Evolutionary conservation across 495 filamentous ascomycete species (phyloP).

Genomic region (Penicillium longicatenatum): DNA sequence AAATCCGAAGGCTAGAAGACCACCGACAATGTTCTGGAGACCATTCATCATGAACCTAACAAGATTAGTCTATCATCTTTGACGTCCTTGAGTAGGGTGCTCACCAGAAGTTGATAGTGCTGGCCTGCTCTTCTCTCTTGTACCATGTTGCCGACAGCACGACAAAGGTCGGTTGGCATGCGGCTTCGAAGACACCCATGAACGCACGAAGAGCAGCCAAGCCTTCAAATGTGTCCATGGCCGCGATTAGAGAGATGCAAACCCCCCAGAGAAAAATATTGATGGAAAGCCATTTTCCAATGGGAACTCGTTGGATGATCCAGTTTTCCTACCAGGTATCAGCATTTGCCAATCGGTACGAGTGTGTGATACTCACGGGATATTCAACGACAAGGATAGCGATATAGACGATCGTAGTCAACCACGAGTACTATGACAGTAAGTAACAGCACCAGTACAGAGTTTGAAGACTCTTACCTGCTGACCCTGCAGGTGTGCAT

Average conservation of each 20-base stretch:
- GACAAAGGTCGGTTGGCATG: conserved; percentile 57
- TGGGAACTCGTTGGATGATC: conserved; percentile 58
- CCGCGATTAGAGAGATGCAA: conserved; percentile 55
- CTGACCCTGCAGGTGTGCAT: conserved; percentile 54
- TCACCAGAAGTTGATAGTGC: conserved; percentile 65
- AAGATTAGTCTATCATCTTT: background rate
- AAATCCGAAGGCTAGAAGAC: conserved; percentile 58
- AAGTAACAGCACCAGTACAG: background rate
- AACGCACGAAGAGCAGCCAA: conserved; percentile 59
- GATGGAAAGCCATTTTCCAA: conserved; percentile 60
- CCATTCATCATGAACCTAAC: conserved; percentile 65
- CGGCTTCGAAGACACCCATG: conserved; percentile 67
- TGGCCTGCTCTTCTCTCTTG: conserved; percentile 63
- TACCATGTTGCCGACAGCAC: conserved; percentile 70
- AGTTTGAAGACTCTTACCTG: conserved; percentile 26
- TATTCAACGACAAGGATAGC: conserved; percentile 56
- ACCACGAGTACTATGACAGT: conserved; percentile 47
- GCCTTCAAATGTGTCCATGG: conserved; percentile 54
- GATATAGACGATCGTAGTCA: conserved; percentile 53
- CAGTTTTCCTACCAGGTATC: conserved; percentile 32
- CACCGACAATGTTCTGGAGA: conserved; percentile 54
- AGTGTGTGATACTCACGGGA: conserved; percentile 27
- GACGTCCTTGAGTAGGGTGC: background rate
- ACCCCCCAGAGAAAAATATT: conserved; percentile 63
- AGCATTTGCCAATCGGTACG: background rate